These are phyloP conservation scores for Schwanniomyces occidentalis DNA, from an alignment of 805 yeast genomes.

Conservation along the genomic window DNA sequence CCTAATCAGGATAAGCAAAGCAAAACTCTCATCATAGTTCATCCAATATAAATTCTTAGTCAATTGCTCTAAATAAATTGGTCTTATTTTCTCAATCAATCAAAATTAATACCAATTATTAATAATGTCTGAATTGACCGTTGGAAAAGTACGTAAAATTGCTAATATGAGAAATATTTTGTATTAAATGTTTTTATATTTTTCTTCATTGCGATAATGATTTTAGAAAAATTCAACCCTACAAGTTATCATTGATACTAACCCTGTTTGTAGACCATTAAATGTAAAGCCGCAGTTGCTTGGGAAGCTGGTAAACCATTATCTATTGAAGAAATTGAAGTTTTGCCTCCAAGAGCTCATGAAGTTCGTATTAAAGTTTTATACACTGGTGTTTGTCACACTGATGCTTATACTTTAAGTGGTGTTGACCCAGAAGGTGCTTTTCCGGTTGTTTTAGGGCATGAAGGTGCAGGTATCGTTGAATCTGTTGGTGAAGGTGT, in stretches of 20 bases:
- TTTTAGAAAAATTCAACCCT: constrained; percentile 3
- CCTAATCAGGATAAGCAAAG: neutral
- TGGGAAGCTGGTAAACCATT: constrained; percentile 92
- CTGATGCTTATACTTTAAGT: constrained; percentile 94
- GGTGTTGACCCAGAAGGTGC: constrained; percentile 97
- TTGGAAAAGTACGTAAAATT: constrained; percentile 18
- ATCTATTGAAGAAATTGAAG: constrained; percentile 82
- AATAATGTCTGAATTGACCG: constrained; percentile 18
- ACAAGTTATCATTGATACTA: constrained; percentile 16
- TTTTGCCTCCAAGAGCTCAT: constrained; percentile 92
- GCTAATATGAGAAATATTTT: no score
- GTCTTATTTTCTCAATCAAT: neutral
- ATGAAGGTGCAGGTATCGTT: constrained; percentile 97
- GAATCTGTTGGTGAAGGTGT: constrained; percentile 96
- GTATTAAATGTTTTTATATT: no score
- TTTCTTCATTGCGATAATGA: no score
- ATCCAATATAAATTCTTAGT: constrained; percentile 1
- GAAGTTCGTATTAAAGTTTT: constrained; percentile 91
- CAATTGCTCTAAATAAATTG: neutral
- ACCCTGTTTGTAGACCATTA: constrained; percentile 49
- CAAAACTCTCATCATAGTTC: no score
- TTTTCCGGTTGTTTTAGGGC: constrained; percentile 92
- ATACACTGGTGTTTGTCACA: constrained; percentile 96
- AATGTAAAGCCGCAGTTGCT: constrained; percentile 95
- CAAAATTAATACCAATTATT: neutral